phyloP scores from a whole-genome alignment of 257 asterid species.

The Salvia hispanica region DNA sequence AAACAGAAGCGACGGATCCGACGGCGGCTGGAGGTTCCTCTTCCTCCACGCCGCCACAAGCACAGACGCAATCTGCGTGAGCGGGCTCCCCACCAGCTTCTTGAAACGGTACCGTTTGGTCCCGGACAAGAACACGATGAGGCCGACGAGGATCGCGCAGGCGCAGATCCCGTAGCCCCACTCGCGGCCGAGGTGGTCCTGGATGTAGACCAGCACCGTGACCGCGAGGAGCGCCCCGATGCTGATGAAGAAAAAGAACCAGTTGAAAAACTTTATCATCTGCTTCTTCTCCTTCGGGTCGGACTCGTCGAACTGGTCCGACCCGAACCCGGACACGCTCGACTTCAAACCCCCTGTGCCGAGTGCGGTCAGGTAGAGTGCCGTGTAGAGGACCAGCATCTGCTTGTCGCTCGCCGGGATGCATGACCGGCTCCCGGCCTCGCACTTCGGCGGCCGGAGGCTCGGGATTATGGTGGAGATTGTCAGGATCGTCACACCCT shows the following conservation, averaged over 20 bases:
- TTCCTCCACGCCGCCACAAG: conserved; percentile 69
- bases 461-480: conserved; percentile 68
- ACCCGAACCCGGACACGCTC: conserved; percentile 87
- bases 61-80: conserved; percentile 74
- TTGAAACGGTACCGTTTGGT: conserved; percentile 70
- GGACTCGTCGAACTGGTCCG: conserved; percentile 81
- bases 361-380: conserved; percentile 76
- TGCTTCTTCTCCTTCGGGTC: conserved; percentile 55
- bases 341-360: conserved; percentile 93
- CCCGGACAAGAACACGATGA: conserved; percentile 57
- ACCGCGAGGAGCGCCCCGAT: conserved; percentile 79
- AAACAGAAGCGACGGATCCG: conserved; percentile 54
- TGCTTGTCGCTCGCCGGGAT: conserved; percentile 63
- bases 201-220: conserved; percentile 73
- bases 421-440: conserved; percentile 48
- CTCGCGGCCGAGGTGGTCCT: conserved; percentile 71
- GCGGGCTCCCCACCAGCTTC: conserved; percentile 77
- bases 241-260: conserved; percentile 88
- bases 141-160: conserved; percentile 58
- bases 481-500: conserved; percentile 81
- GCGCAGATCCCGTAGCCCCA: conserved; percentile 93
- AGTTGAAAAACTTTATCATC: conserved; percentile 78
- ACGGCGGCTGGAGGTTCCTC: conserved; percentile 50
- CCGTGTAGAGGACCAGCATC: conserved; percentile 55
- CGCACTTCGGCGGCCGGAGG: conserved; percentile 77